These are phyloP conservation scores for Phytopythium vexans DNA, from an alignment of 352 stramenopile species.

Conservation along the genomic window DNA sequence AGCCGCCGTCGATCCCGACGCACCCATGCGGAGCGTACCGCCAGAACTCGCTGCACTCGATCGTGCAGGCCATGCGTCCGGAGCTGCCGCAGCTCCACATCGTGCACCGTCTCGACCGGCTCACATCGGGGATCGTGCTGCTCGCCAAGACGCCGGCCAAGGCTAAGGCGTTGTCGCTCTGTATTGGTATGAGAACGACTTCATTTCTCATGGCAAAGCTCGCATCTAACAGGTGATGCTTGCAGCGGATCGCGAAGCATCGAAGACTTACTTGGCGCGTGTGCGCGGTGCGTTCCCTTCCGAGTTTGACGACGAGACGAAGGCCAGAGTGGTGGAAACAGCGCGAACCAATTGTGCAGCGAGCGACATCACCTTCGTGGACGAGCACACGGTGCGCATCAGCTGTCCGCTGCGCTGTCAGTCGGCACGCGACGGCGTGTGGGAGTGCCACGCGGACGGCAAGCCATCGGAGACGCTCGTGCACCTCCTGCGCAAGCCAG, in stretches of 20 bases:
- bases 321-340: conserved; percentile 35
- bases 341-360: conserved; percentile 42
- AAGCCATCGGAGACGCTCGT: conserved; percentile 82
- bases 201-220: too few species aligned
- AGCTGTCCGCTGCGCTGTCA: conserved; percentile 80
- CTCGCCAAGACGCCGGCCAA: conserved; percentile 77
- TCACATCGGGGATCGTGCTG: conserved; percentile 93
- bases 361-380: conserved; percentile 52
- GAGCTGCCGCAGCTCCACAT: conserved; percentile 79
- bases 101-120: conserved; percentile 95
- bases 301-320: conserved; percentile 23
- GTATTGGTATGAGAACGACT: conserved; percentile 50
- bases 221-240: background rate
- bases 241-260: conserved; percentile 74
- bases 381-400: conserved; percentile 54
- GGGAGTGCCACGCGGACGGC: conserved; percentile 76
- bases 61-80: conserved; percentile 64
- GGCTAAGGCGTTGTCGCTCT: conserved; percentile 64
- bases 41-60: conserved; percentile 92
- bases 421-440: conserved; percentile 80
- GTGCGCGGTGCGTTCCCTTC: conserved; percentile 88
- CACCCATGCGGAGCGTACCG: conserved; percentile 95
- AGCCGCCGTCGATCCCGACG: conserved; percentile 92
- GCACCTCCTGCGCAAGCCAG: conserved; percentile 38
- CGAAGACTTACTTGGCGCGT: conserved; percentile 95